These are phyloP conservation scores for Rosa multiflora DNA, from an alignment of 306 rosid genomes.

Conservation along the genomic window DNA sequence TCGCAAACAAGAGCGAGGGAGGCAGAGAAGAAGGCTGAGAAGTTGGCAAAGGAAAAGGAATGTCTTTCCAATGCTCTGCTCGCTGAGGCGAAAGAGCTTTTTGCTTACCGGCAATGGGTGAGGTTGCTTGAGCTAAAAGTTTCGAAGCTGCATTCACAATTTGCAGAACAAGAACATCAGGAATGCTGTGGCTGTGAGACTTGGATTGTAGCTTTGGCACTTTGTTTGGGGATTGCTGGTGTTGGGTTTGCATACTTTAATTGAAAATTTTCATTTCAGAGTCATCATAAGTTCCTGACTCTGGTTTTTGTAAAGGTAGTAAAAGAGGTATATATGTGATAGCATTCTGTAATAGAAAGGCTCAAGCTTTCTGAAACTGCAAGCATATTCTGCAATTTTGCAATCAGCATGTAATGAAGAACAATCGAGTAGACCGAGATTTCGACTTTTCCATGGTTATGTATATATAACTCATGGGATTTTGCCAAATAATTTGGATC, in stretches of 20 bases:
- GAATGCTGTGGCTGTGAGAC: not conserved
- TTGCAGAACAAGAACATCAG: conserved; percentile 12
- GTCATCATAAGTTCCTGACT: not conserved
- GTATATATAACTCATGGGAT: not conserved
- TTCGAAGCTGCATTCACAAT: conserved; percentile 42
- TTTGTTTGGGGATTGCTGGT: conserved; percentile 69
- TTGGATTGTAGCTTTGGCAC: conserved; percentile 59
- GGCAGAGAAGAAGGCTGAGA: conserved; percentile 60
- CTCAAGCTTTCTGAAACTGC: not conserved
- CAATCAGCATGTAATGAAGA: not conserved
- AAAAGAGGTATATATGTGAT: not conserved
- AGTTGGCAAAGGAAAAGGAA: conserved; percentile 54
- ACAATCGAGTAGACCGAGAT: not conserved
- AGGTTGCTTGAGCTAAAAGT: conserved; percentile 75
- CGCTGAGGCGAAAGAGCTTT: conserved; percentile 55
- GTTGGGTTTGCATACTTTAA: conserved; percentile 51
- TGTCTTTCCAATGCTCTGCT: conserved; percentile 47
- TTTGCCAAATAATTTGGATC: not conserved
- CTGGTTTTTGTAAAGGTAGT: not conserved
- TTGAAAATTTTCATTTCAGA: not conserved
- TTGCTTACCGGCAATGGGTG: conserved; percentile 59
- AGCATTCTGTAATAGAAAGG: not conserved
- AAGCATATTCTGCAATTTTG: not conserved
- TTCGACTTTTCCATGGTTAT: too few relatives aligned
- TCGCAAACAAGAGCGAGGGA: conserved; percentile 83